phyloP scores from a whole-genome alignment of 768 basidiomycete species.

The Rhodotorula diobovata region DNA sequence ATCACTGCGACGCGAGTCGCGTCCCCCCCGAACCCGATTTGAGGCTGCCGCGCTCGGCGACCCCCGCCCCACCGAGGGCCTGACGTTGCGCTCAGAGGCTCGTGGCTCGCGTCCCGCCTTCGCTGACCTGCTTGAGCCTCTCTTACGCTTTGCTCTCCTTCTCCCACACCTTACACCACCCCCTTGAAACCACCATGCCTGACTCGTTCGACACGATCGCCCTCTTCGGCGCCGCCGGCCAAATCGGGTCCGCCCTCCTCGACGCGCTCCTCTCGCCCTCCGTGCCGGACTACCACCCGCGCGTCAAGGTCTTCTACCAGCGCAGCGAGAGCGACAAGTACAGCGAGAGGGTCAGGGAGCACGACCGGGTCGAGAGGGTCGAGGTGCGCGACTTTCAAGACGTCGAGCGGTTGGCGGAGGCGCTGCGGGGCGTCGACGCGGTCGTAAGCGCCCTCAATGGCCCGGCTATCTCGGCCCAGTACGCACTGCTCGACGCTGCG shows the following conservation, averaged over 20 bases:
- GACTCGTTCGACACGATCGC: background rate
- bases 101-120: too few relatives aligned
- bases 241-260: background rate
- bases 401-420: background rate
- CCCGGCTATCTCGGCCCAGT: background rate
- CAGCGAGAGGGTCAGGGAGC: background rate
- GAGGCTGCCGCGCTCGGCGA: too few relatives aligned
- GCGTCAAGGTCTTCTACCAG: too few relatives aligned
- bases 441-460: background rate
- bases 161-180: too few relatives aligned
- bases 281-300: background rate
- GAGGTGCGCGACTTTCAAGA: background rate
- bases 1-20: too few relatives aligned
- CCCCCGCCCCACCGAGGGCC: too few relatives aligned
- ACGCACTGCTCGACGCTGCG: background rate
- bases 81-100: too few relatives aligned
- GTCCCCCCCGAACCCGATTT: too few relatives aligned
- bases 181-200: too few relatives aligned
- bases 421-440: background rate
- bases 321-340: background rate
- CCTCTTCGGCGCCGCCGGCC: background rate
- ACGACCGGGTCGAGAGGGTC: background rate
- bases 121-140: too few relatives aligned
- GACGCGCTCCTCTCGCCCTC: background rate
- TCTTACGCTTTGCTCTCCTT: too few relatives aligned